A percentile compares a stretch with the other conserved stretches of the same genome.
phyloP scores from a whole-genome alignment of 1,284 basidiomycete genomes.

The Ganoderma lingzhi region DNA sequence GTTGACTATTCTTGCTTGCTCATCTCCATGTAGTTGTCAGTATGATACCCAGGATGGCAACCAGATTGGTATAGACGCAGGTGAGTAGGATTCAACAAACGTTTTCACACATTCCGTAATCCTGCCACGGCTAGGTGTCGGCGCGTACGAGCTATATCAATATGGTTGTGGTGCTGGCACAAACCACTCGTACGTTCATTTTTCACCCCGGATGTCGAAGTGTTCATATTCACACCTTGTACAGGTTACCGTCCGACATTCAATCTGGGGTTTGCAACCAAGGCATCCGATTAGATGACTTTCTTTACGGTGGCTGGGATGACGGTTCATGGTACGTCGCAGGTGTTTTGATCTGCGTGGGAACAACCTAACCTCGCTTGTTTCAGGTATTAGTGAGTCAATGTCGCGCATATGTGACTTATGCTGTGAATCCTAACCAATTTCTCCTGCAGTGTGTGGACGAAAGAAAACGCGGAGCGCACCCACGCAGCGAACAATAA shows the following conservation, averaged over 20 bases:
- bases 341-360: background rate
- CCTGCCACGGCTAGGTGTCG: background rate
- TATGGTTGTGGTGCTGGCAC: slow-evolving; percentile 12
- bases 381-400: background rate
- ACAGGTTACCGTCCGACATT: slow-evolving; percentile 8
- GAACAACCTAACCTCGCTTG: background rate
- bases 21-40: slow-evolving; percentile 20
- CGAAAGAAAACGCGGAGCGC: slow-evolving; percentile 24
- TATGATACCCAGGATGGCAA: slow-evolving; percentile 13
- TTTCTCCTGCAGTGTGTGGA: slow-evolving; percentile 21
- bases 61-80: slow-evolving; percentile 14
- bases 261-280: slow-evolving; percentile 19
- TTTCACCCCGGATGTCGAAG: too few species aligned
- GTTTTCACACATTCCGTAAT: background rate
- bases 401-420: background rate
- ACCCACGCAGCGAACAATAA: slow-evolving; percentile 22
- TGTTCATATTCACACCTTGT: background rate
- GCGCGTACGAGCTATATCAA: slow-evolving; percentile 10
- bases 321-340: slow-evolving; percentile 17
- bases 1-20: background rate
- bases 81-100: background rate
- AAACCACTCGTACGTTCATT: slow-evolving; percentile 7
- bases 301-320: slow-evolving; percentile 20
- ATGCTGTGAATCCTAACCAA: background rate
- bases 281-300: slow-evolving; percentile 18